Evolutionary conservation across 2,329 filamentous ascomycete genomes (phyloP).

Genomic region (Paraconiothyrium sp.): DNA sequence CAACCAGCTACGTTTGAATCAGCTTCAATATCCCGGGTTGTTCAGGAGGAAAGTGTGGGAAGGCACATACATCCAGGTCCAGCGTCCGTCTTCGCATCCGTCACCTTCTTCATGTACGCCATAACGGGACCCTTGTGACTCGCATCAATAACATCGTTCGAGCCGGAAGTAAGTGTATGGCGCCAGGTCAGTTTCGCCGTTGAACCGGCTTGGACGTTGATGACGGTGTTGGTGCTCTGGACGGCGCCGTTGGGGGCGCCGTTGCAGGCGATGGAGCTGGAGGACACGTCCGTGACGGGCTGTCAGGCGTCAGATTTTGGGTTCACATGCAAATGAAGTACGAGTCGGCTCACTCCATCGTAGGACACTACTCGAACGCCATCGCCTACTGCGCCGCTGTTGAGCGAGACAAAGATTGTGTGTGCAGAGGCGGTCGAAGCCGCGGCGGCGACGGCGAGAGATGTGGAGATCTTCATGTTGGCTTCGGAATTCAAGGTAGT

Average conservation of each 20-base stretch:
- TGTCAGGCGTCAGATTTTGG: constrained; percentile 45
- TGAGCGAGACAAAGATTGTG: constrained; percentile 62
- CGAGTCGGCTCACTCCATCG: constrained; percentile 35
- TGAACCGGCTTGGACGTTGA: constrained; percentile 56
- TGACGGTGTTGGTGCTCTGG: constrained; percentile 41
- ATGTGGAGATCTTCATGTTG: constrained; percentile 41
- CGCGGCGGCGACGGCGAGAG: constrained; percentile 36
- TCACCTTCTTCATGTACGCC: constrained; percentile 67
- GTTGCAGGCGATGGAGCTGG: constrained; percentile 66
- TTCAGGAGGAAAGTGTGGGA: constrained; percentile 10
- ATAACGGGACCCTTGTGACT: constrained; percentile 66
- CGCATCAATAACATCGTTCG: constrained; percentile 65
- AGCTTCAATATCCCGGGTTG: not conserved
- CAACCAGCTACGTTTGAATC: constrained; percentile 24
- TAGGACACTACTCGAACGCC: constrained; percentile 61
- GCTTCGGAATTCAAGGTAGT: not conserved
- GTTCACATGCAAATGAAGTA: not conserved
- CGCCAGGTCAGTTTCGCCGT: constrained; percentile 66
- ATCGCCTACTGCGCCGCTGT: constrained; percentile 58
- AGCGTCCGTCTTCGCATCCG: constrained; percentile 52
- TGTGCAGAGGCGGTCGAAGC: constrained; percentile 56
- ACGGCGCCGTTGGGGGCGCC: constrained; percentile 62
- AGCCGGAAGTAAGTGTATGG: constrained; percentile 61
- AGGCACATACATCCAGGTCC: constrained; percentile 36
- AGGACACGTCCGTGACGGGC: constrained; percentile 65